Conservation (phyloP, 1,139 yeast genomes). For the Magnusiomyces tetraspermus region DNA sequence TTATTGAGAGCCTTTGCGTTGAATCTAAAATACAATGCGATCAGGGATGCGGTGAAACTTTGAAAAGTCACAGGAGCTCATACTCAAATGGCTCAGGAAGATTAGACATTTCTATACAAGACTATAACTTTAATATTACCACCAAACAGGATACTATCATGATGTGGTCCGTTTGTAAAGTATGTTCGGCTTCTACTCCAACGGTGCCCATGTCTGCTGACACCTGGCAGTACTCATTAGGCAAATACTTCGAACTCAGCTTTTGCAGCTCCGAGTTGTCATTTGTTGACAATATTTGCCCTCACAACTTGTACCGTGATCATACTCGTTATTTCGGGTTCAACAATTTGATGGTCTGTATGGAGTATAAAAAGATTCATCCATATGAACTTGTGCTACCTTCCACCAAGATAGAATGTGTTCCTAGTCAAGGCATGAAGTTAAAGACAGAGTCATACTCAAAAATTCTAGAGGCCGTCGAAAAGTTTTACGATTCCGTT, state of each 20-base stretch:
- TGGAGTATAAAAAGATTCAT: conserved; percentile 70
- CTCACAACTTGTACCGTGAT: conserved; percentile 69
- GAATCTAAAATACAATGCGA: conserved; percentile 55
- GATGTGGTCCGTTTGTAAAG: conserved; percentile 88
- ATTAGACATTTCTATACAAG: conserved; percentile 67
- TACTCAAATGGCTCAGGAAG: conserved; percentile 87
- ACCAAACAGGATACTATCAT: conserved; percentile 60
- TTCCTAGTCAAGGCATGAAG: conserved; percentile 59
- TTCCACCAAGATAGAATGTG: conserved; percentile 59
- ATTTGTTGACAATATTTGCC: conserved; percentile 49
- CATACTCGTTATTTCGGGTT: conserved; percentile 80
- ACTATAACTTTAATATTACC: conserved; percentile 45
- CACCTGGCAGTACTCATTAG: conserved; percentile 85
- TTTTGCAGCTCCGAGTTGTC: conserved; percentile 57
- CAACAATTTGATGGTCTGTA: conserved; percentile 66
- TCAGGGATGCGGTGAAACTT: conserved; percentile 69
- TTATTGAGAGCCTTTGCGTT: conserved; percentile 70
- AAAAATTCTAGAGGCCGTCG: conserved; percentile 45
- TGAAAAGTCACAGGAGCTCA: conserved; percentile 70
- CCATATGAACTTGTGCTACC: conserved; percentile 75
- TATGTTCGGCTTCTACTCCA: conserved; percentile 68
- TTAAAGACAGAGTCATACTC: conserved; percentile 58
- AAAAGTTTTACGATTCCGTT: conserved; percentile 65
- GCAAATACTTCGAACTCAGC: conserved; percentile 78
- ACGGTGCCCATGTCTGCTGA: conserved; percentile 78